A percentile compares a stretch with the other conserved stretches of the same genome.
These are phyloP conservation scores for Lachnellula occidentalis DNA, from an alignment of 2,329 filamentous ascomycete species.

Conservation along the genomic window DNA sequence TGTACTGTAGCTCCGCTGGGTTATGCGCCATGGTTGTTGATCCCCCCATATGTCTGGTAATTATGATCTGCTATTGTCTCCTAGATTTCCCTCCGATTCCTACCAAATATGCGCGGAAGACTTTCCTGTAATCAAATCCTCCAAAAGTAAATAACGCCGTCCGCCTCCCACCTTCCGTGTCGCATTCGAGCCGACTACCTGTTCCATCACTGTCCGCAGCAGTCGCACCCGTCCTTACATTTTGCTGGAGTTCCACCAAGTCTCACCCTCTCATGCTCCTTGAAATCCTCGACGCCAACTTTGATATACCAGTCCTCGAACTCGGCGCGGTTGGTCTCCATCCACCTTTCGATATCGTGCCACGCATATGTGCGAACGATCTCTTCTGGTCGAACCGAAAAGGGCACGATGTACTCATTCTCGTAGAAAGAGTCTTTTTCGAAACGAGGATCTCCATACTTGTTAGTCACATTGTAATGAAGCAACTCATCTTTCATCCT, in stretches of 20 bases:
- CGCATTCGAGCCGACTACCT: background rate
- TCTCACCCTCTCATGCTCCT: constrained; percentile 6
- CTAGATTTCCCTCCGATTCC: background rate
- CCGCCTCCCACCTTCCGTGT: background rate
- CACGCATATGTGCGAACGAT: background rate
- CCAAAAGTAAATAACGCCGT: background rate
- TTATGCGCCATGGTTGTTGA: background rate
- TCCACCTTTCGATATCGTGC: background rate
- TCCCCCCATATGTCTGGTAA: background rate
- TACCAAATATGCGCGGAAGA: background rate
- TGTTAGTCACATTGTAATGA: background rate
- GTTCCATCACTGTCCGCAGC: constrained; percentile 1
- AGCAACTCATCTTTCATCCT: background rate
- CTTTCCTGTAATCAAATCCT: background rate
- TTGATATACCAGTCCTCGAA: background rate
- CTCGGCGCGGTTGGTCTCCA: background rate
- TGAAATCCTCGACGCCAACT: background rate
- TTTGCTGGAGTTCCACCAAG: background rate
- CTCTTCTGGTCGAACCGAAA: background rate
- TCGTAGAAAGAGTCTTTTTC: background rate
- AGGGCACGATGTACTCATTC: background rate
- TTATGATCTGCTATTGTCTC: background rate
- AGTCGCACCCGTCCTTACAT: constrained; percentile 1
- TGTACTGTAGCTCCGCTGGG: no score
- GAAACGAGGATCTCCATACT: background rate